Conservation (phyloP, 257 asterid species). For the Solanum medicagineum region DNA sequence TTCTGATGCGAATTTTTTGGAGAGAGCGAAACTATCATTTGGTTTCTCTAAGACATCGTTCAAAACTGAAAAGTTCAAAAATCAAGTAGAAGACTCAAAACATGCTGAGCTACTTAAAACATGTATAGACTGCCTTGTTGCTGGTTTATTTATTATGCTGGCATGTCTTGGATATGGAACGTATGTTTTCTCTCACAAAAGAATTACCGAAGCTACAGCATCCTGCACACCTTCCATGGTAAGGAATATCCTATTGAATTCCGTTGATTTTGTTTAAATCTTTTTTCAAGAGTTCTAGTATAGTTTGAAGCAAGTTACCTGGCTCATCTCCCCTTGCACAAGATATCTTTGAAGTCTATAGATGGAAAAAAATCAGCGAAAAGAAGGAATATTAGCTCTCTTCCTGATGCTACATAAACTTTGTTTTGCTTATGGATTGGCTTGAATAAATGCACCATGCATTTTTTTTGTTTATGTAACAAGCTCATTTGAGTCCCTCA, state of each 20-base stretch:
- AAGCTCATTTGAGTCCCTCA: background rate
- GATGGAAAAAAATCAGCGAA: background rate
- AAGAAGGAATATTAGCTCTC: background rate
- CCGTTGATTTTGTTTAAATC: background rate
- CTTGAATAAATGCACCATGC: background rate
- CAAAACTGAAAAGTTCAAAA: slow-evolving; percentile 64
- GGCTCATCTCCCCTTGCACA: background rate
- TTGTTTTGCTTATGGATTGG: background rate
- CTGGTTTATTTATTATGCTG: slow-evolving; percentile 68
- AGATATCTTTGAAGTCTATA: background rate
- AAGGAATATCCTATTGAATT: background rate
- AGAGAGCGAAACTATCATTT: slow-evolving; percentile 67
- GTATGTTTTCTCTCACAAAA: slow-evolving; percentile 53
- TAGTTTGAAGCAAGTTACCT: background rate
- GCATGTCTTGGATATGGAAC: slow-evolving; percentile 56
- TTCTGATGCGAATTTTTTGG: slow-evolving; percentile 48
- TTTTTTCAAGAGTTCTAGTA: background rate
- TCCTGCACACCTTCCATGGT: slow-evolving; percentile 59
- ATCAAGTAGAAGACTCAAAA: slow-evolving; percentile 55
- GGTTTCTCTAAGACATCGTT: slow-evolving; percentile 74
- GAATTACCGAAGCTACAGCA: slow-evolving; percentile 68
- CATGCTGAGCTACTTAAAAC: slow-evolving; percentile 56
- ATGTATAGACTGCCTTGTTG: slow-evolving; percentile 76
- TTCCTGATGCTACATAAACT: background rate
- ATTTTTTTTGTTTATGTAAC: background rate